Conservation (phyloP, 2,329 filamentous ascomycete genomes). For the Fusarium odoratissimum region DNA sequence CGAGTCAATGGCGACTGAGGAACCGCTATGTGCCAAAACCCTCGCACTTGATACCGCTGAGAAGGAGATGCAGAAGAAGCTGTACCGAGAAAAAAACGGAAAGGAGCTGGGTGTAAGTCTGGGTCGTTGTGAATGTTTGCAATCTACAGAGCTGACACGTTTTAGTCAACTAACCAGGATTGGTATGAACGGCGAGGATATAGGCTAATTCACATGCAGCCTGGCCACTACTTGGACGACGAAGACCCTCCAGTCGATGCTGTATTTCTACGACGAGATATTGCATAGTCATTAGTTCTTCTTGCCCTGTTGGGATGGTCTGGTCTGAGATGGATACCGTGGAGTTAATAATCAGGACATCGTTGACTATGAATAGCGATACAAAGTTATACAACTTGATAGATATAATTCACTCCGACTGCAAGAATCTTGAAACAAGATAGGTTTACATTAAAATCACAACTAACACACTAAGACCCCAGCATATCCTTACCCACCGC, state of each 20-base stretch:
- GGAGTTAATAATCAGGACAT: too few species aligned
- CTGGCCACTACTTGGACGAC: not conserved
- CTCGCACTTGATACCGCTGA: conserved; percentile 45
- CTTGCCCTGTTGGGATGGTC: too few species aligned
- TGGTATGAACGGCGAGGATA: conserved; percentile 48
- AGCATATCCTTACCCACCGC: too few species aligned
- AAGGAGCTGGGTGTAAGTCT: conserved; percentile 14
- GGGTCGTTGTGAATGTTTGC: fast-evolving
- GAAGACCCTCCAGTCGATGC: conserved; percentile 12
- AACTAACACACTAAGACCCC: too few species aligned
- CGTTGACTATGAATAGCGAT: too few species aligned
- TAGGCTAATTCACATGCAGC: conserved; percentile 34
- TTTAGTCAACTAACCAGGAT: conserved; percentile 44
- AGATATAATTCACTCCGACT: too few species aligned
- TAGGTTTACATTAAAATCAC: too few species aligned
- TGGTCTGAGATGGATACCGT: too few species aligned
- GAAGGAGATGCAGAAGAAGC: conserved; percentile 33
- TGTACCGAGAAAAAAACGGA: conserved; percentile 1
- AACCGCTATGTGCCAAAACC: conserved; percentile 41
- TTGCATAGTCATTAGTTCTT: not conserved
- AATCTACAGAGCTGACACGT: not conserved
- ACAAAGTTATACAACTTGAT: too few species aligned
- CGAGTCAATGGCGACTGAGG: conserved; percentile 42
- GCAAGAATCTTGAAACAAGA: too few species aligned
- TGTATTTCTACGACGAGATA: conserved; percentile 22